These are phyloP conservation scores for Rhynchosporium agropyri DNA, from an alignment of 2,329 filamentous ascomycete genomes.

Conservation along the genomic window DNA sequence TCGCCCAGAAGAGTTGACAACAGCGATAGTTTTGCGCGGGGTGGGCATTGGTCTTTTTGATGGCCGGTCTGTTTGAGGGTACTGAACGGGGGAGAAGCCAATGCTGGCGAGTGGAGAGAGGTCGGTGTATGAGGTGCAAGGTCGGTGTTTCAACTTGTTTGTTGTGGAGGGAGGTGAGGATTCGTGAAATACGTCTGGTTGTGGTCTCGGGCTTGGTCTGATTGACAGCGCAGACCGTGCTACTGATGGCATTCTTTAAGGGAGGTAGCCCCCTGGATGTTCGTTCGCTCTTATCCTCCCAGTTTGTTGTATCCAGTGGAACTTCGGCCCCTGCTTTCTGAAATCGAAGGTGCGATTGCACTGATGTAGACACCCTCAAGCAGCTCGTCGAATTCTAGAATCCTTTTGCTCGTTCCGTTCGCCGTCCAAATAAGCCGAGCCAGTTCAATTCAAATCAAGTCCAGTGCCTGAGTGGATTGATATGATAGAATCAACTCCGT, in stretches of 20 bases:
- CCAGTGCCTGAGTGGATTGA: too few relatives aligned
- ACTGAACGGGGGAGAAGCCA: slow-evolving; percentile 29
- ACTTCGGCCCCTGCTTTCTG: background rate
- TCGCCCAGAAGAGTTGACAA: slow-evolving; percentile 94
- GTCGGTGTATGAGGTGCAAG: slow-evolving; percentile 37
- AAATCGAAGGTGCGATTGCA: background rate
- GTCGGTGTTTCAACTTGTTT: slow-evolving; percentile 36
- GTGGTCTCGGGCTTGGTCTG: slow-evolving; percentile 37
- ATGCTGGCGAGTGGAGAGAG: slow-evolving; percentile 23
- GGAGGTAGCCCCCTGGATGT: background rate
- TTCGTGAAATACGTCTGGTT: slow-evolving; percentile 19
- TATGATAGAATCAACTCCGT: too few relatives aligned
- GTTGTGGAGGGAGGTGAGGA: slow-evolving; percentile 25
- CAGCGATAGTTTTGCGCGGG: slow-evolving; percentile 67
- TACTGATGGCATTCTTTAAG: slow-evolving; percentile 38
- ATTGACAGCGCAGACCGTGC: slow-evolving; percentile 37
- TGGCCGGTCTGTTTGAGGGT: slow-evolving; percentile 33
- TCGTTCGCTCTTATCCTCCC: background rate
- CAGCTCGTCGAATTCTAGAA: too few relatives aligned
- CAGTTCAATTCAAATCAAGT: too few relatives aligned
- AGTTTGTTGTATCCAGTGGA: background rate
- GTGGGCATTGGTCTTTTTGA: slow-evolving; percentile 41
- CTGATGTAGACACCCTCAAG: too few relatives aligned
- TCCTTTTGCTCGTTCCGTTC: too few relatives aligned
- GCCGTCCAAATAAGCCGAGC: too few relatives aligned